Conservation (phyloP, 148 eudicot species). For the Silene latifolia region DNA sequence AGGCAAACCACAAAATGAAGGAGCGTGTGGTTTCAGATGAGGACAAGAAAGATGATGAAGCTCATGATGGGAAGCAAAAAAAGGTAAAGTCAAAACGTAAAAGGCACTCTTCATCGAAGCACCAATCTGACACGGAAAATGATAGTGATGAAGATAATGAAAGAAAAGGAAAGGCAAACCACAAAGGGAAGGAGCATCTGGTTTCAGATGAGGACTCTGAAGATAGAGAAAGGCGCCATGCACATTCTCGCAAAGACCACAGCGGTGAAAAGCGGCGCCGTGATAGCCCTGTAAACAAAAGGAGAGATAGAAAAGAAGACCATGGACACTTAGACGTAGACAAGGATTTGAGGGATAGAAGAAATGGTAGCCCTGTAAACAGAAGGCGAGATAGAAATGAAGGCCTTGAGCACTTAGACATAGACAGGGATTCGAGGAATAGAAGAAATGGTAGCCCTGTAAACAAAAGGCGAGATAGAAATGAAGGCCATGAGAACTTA, state of each 20-base stretch:
- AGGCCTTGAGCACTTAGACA: conserved; percentile 7
- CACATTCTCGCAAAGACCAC: conserved; percentile 26
- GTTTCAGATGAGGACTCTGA: conserved; percentile 35
- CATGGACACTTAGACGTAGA: too few relatives aligned
- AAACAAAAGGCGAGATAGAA: conserved; percentile 18
- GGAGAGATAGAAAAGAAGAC: too few relatives aligned
- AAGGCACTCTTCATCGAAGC: conserved; percentile 51
- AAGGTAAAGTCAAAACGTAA: conserved; percentile 53
- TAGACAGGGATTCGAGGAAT: conserved; percentile 25
- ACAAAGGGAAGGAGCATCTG: conserved; percentile 31
- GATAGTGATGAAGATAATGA: conserved; percentile 32
- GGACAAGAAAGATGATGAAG: conserved; percentile 50
- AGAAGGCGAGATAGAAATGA: conserved; percentile 19
- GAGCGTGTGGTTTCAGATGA: conserved; percentile 30
- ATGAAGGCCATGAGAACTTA: conserved; percentile 1
- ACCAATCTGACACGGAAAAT: conserved; percentile 37
- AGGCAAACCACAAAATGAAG: conserved; percentile 33
- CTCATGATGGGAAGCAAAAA: conserved; percentile 30
- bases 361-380: conserved; percentile 13
- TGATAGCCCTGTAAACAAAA: too few relatives aligned
- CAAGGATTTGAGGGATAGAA: neutral
- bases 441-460: conserved; percentile 19
- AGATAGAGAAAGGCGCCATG: conserved; percentile 30
- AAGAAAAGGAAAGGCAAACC: conserved; percentile 29
- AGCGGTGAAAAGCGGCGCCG: conserved; percentile 28